These are phyloP conservation scores for Stenocarpella maydis DNA, from an alignment of 2,329 filamentous ascomycete genomes.

Conservation along the genomic window DNA sequence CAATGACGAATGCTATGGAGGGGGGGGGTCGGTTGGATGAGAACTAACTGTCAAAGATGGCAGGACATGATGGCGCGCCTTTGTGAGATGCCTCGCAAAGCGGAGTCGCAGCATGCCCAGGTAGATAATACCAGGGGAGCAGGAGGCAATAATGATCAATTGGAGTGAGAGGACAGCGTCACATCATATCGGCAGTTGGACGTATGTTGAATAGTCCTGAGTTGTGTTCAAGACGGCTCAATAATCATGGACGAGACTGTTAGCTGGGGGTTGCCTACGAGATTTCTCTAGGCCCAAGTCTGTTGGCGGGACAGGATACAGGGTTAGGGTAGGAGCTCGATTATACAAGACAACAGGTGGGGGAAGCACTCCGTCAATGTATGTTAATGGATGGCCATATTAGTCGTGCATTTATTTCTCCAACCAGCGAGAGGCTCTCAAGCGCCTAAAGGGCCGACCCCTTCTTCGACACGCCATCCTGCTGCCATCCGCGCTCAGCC, in stretches of 20 bases:
- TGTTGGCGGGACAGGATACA: not conserved
- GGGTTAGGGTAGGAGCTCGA: not conserved
- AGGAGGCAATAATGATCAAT: no score
- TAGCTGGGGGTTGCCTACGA: not conserved
- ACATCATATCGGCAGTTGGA: not conserved
- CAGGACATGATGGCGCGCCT: not conserved
- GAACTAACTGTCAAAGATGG: not conserved
- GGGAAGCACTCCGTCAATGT: not conserved
- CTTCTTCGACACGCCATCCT: not conserved
- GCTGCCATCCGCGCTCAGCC: not conserved
- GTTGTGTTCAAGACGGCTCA: not conserved
- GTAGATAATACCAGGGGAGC: not conserved
- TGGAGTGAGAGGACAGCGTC: not conserved
- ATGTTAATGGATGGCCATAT: not conserved
- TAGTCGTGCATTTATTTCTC: not conserved
- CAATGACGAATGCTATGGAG: not conserved
- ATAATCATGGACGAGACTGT: no score
- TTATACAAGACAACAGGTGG: constrained; percentile 1
- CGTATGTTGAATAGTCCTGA: not conserved
- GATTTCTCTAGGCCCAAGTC: not conserved
- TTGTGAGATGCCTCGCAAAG: constrained; percentile 11
- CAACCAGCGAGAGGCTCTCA: not conserved
- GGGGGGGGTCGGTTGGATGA: not conserved
- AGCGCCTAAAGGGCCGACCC: not conserved
- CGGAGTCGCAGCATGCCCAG: constrained; percentile 28